Evolutionary conservation across 2,329 filamentous ascomycete species (phyloP).

Genomic region (Fusarium sulawesiense): DNA sequence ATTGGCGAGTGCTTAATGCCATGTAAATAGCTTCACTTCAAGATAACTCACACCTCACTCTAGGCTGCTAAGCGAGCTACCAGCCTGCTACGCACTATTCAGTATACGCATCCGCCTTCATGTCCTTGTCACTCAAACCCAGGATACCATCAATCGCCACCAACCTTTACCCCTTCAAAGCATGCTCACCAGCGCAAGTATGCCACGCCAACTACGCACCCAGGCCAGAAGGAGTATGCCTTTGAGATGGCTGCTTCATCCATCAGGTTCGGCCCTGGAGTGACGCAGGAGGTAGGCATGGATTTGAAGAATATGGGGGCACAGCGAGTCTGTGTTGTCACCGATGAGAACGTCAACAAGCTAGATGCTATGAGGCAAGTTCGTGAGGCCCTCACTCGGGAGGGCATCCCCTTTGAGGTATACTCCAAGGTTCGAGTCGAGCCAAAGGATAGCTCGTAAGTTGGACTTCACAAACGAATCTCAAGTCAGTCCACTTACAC

Average conservation of each 20-base stretch:
- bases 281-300: constrained; percentile 97
- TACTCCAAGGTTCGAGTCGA: constrained; percentile 86
- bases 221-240: constrained; percentile 89
- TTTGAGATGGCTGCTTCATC: constrained; percentile 98
- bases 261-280: constrained; percentile 92
- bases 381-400: constrained; percentile 78
- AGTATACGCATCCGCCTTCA: constrained; percentile 85
- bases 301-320: constrained; percentile 92
- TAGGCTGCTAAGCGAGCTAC: constrained; percentile 73
- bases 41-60: constrained; percentile 1
- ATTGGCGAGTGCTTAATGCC: background rate
- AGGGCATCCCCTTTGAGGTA: constrained; percentile 84
- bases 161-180: constrained; percentile 64
- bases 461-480: background rate
- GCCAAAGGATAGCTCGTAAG: constrained; percentile 92
- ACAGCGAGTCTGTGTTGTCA: constrained; percentile 90
- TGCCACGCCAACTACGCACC: constrained; percentile 75
- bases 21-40: background rate
- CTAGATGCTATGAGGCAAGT: constrained; percentile 92
- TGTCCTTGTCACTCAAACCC: constrained; percentile 96
- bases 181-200: constrained; percentile 60
- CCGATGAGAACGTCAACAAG: constrained; percentile 83
- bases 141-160: constrained; percentile 74
- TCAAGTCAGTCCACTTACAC: constrained; percentile 14
- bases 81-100: constrained; percentile 86